These are phyloP conservation scores for Exophiala lecanii-corni DNA, from an alignment of 2,329 filamentous ascomycete genomes.

Conservation along the genomic window DNA sequence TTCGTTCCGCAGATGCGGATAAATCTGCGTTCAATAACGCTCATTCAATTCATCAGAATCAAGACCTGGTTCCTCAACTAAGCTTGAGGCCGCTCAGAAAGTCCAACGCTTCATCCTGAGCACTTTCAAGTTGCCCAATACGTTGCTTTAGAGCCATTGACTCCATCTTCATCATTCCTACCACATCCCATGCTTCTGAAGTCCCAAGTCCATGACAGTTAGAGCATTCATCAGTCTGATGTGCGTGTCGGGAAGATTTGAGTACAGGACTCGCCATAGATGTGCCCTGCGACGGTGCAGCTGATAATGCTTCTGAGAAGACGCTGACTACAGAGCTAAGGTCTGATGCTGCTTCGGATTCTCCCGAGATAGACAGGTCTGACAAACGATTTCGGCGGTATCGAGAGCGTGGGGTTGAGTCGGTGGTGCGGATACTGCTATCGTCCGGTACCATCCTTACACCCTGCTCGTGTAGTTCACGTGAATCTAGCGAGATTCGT, in stretches of 20 bases:
- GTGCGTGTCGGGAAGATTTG: slow-evolving; percentile 16
- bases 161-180: slow-evolving; percentile 51
- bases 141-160: slow-evolving; percentile 50
- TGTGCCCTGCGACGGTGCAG: slow-evolving; percentile 15
- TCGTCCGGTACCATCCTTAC: slow-evolving; percentile 26
- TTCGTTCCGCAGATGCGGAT: too few relatives aligned
- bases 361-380: slow-evolving; percentile 42
- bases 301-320: slow-evolving; percentile 37
- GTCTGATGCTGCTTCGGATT: slow-evolving; percentile 58
- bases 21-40: too few relatives aligned
- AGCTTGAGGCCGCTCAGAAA: slow-evolving; percentile 22
- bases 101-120: slow-evolving; percentile 53
- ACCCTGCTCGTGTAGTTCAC: slow-evolving; percentile 26
- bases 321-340: slow-evolving; percentile 49
- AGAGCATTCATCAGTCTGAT: slow-evolving; percentile 32
- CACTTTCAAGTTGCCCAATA: slow-evolving; percentile 50
- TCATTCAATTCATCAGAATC: too few relatives aligned
- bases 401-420: slow-evolving; percentile 27
- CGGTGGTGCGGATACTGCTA: slow-evolving; percentile 32
- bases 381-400: slow-evolving; percentile 36
- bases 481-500: slow-evolving; percentile 13
- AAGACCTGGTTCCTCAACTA: slow-evolving; percentile 6
- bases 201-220: slow-evolving; percentile 39
- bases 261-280: slow-evolving; percentile 17
- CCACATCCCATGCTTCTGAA: slow-evolving; percentile 50